phyloP scores from a whole-genome alignment of 2,329 filamentous ascomycete genomes.

The Fusarium caatingaense region DNA sequence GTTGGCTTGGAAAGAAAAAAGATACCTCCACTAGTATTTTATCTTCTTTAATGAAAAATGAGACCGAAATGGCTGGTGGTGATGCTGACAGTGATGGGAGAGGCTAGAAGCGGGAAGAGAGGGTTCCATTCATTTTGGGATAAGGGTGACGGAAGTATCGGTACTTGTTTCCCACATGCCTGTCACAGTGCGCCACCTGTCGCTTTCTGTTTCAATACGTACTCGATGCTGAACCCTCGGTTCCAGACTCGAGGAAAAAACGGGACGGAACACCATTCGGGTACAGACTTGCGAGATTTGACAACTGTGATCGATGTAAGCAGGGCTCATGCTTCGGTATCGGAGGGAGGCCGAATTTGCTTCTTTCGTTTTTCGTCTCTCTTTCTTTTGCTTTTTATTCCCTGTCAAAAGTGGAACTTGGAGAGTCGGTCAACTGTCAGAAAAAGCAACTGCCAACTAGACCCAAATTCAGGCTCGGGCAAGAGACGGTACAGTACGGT shows the following conservation, averaged over 20 bases:
- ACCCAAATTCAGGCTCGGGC: neutral
- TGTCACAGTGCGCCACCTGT: slow-evolving; percentile 40
- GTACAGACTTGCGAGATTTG: slow-evolving; percentile 40
- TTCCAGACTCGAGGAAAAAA: slow-evolving; percentile 22
- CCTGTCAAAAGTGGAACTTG: neutral
- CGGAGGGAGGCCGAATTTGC: neutral
- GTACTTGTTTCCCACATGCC: slow-evolving; percentile 34
- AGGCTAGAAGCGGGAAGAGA: slow-evolving; percentile 39
- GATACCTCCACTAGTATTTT: slow-evolving; percentile 14
- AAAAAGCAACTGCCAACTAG: slow-evolving; percentile 10
- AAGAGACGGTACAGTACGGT: neutral
- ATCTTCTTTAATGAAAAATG: slow-evolving; percentile 16
- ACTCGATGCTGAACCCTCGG: slow-evolving; percentile 24
- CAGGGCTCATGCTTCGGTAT: neutral
- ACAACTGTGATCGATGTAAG: slow-evolving; percentile 6
- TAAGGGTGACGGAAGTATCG: slow-evolving; percentile 36
- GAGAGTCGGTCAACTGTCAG: neutral
- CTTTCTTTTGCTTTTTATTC: neutral
- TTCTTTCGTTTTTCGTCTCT: neutral
- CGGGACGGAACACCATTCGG: slow-evolving; percentile 25
- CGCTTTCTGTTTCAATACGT: slow-evolving; percentile 24
- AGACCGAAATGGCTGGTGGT: slow-evolving; percentile 22
- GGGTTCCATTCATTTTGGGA: slow-evolving; percentile 34
- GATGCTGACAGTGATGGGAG: slow-evolving; percentile 6
- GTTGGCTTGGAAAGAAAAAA: neutral